Evolutionary conservation across 331 rosid genomes (phyloP).

Genomic region (Arachis monticola): DNA sequence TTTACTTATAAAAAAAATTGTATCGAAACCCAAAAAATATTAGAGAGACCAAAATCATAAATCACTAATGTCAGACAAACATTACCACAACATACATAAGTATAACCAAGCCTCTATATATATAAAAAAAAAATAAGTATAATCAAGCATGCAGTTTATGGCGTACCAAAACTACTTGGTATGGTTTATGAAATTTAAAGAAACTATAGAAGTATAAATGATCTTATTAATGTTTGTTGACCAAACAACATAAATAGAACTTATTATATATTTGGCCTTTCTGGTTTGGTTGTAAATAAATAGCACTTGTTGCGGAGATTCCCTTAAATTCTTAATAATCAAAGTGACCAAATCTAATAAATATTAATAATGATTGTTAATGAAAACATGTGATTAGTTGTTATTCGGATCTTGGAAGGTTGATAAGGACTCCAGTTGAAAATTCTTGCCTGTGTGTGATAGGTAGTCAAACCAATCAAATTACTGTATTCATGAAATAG

Average conservation of each 20-base stretch:
- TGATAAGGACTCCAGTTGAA: constrained; percentile 19
- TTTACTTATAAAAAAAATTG: too few relatives aligned
- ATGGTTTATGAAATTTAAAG: neutral
- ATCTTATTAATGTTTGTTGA: neutral
- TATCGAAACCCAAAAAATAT: too few relatives aligned
- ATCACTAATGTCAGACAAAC: too few relatives aligned
- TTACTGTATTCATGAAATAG: neutral
- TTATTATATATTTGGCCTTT: constrained; percentile 19
- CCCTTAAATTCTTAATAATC: constrained; percentile 9
- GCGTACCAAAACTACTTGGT: neutral
- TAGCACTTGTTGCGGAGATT: constrained; percentile 19
- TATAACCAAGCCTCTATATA: too few relatives aligned
- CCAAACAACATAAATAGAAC: neutral
- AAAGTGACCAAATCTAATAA: constrained; percentile 2
- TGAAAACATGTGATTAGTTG: neutral
- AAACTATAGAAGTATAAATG: neutral
- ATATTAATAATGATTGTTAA: neutral
- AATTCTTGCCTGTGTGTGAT: neutral
- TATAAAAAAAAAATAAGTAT: neutral
- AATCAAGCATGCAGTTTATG: neutral
- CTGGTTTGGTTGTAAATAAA: constrained; percentile 1
- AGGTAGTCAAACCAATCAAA: constrained; percentile 12
- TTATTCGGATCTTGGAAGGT: neutral
- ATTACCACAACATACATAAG: too few relatives aligned
- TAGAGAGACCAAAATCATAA: too few relatives aligned